Conservation (phyloP, 371 early-diverging fungal species). For the Apophysomyces variabilis region DNA sequence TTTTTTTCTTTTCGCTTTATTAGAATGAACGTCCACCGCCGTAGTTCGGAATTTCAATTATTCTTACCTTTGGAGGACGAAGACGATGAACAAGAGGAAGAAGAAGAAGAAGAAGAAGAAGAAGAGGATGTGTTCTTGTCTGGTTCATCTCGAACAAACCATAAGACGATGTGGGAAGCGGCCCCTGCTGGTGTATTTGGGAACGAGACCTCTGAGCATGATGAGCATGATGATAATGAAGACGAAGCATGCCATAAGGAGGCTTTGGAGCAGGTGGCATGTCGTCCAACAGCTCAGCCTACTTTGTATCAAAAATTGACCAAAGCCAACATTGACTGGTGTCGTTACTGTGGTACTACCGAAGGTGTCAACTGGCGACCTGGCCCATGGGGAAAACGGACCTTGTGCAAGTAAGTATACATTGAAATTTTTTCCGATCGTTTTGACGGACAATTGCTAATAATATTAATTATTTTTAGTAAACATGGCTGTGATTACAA, state of each 20-base stretch:
- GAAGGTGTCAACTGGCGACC: slow-evolving; percentile 93
- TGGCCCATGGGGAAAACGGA: slow-evolving; percentile 94
- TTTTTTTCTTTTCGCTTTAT: neutral
- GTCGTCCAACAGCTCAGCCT: slow-evolving; percentile 28
- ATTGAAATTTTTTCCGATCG: too few species aligned
- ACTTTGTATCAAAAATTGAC: slow-evolving; percentile 74
- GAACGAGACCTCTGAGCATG: neutral
- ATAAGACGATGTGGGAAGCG: neutral
- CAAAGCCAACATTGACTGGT: slow-evolving; percentile 81
- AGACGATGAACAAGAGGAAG: too few species aligned
- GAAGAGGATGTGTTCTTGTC: too few species aligned
- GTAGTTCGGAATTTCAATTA: slow-evolving; percentile 1
- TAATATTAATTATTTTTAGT: slow-evolving; percentile 32
- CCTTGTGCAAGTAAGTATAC: slow-evolving; percentile 82
- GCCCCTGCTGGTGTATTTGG: neutral
- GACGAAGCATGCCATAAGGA: neutral
- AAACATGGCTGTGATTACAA: slow-evolving; percentile 96
- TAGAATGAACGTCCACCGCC: neutral
- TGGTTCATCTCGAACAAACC: too few species aligned
- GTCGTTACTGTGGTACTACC: slow-evolving; percentile 93
- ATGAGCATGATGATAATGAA: neutral
- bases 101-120: too few species aligned
- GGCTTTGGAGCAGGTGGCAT: slow-evolving; percentile 13
- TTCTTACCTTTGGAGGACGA: neutral
- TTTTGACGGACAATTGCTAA: neutral